phyloP scores from a whole-genome alignment of 345 rosid species.

The Ceriops tagal region DNA sequence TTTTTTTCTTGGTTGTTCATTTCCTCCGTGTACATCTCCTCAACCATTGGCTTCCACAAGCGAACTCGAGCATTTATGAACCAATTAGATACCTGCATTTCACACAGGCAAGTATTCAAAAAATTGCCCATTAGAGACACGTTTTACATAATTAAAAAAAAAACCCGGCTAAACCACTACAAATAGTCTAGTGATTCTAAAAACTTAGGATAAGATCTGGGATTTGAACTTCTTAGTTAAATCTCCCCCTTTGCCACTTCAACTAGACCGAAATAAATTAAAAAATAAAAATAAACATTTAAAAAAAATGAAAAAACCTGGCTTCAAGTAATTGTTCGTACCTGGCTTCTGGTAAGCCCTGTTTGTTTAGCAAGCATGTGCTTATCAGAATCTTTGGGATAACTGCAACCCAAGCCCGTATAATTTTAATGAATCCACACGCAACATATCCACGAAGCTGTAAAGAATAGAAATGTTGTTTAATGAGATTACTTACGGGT shows the following conservation, averaged over 20 bases:
- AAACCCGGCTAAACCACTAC: slow-evolving; percentile 45
- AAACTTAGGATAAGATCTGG: too few species aligned
- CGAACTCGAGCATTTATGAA: slow-evolving; percentile 83
- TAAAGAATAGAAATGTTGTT: background rate
- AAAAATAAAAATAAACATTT: too few species aligned
- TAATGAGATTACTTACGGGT: slow-evolving; percentile 49
- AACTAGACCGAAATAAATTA: too few species aligned
- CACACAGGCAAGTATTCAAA: background rate
- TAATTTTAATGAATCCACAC: background rate
- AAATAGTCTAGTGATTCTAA: too few species aligned
- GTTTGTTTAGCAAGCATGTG: slow-evolving; percentile 77
- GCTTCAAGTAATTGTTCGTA: slow-evolving; percentile 47
- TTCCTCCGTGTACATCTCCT: slow-evolving; percentile 73
- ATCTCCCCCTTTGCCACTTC: too few species aligned
- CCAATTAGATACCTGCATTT: slow-evolving; percentile 62
- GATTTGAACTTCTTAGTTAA: too few species aligned
- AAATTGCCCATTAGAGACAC: background rate
- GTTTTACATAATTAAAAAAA: background rate
- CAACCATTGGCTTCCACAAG: slow-evolving; percentile 89
- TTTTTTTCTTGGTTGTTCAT: slow-evolving; percentile 37
- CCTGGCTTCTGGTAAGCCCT: slow-evolving; percentile 81
- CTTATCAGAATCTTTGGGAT: slow-evolving; percentile 82
- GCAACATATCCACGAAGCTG: too few species aligned
- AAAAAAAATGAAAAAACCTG: slow-evolving; percentile 38
- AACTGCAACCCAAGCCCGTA: slow-evolving; percentile 29